Evolutionary conservation across 768 basidiomycete genomes (phyloP), one percentile per base, ranked within the genome.

Genomic region (Tricholoma bakamatsutake): DNA sequence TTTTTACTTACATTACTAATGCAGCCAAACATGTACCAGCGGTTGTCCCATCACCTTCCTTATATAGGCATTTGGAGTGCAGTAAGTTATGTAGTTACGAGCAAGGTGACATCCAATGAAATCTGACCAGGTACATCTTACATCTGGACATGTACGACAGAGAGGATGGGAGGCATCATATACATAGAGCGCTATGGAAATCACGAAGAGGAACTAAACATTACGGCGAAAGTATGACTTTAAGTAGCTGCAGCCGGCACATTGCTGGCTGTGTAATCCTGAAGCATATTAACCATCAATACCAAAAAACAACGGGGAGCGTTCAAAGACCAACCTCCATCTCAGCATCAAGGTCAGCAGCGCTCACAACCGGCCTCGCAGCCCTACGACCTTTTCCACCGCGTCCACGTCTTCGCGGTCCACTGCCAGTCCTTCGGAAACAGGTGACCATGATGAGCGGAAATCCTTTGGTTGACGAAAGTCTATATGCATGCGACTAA

Each of bases 331-430:
- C 28, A 57, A 96, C 96, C 82, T 90, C 90, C 96, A 98, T 98
- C 78, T 98, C 96, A 6, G 95, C 93, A 69, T 98, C 96, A 40
- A 98, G 82, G 67, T 94, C 91, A 30, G 91, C 96, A 3, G 77
- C 90, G n/a, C 84, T 83, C 77, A 94, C 95, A 55, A 77, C 74
- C 5, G 89, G 81, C 59, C 91, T 76, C 52, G 88, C 84, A 45
- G 61, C 67, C 64, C 80, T 82, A 63, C 80, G 76, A 42, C 73
- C 64, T 56, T 76, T 75, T 55, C 69, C 70, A 8, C 46, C 46
- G 33, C 69, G 71, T 55, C 71, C 72, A 61, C 78, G 74, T 40
- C 73, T 71, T 53, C 79, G 76, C 12, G 83, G 80, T 48, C 46
- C 46, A n/a, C 46, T 30, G 28, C 65, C 73, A 65, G 61, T 61